These are phyloP conservation scores for Dictyostelium purpureum DNA, from an alignment of 78 protist genomes.

Conservation along the genomic window DNA sequence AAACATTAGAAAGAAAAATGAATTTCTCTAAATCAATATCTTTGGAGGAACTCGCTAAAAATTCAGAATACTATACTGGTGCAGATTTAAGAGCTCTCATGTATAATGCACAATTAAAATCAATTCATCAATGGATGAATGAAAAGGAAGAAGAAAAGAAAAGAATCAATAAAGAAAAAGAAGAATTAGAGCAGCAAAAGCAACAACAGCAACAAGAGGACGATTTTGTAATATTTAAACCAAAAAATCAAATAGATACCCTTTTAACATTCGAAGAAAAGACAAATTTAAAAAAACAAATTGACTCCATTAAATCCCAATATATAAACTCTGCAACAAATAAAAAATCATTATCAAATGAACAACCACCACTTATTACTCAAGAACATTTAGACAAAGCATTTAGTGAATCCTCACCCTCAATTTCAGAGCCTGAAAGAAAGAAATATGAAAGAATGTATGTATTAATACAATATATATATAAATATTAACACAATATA, in stretches of 20 bases:
- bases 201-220: background rate
- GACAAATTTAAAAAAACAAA: constrained; percentile 12
- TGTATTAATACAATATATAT: background rate
- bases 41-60: constrained; percentile 49
- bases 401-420: constrained; percentile 41
- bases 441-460: constrained; percentile 62
- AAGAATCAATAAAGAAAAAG: constrained; percentile 3
- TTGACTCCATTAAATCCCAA: constrained; percentile 31
- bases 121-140: constrained; percentile 61
- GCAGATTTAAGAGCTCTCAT: constrained; percentile 87
- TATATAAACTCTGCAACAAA: background rate
- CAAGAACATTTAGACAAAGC: constrained; percentile 35
- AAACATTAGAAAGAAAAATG: constrained; percentile 47
- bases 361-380: constrained; percentile 41
- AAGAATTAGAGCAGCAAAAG: background rate
- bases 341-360: background rate
- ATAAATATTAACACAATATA: background rate
- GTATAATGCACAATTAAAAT: constrained; percentile 75
- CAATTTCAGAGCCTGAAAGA: constrained; percentile 49
- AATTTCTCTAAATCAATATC: constrained; percentile 55
- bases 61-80: constrained; percentile 51
- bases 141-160: background rate
- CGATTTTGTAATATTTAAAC: constrained; percentile 28
- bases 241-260: background rate
- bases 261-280: constrained; percentile 14